Evolutionary conservation across 225 moss, liverwort and hornwort species (phyloP).

Genomic region (Antitrichia curtipendula): DNA sequence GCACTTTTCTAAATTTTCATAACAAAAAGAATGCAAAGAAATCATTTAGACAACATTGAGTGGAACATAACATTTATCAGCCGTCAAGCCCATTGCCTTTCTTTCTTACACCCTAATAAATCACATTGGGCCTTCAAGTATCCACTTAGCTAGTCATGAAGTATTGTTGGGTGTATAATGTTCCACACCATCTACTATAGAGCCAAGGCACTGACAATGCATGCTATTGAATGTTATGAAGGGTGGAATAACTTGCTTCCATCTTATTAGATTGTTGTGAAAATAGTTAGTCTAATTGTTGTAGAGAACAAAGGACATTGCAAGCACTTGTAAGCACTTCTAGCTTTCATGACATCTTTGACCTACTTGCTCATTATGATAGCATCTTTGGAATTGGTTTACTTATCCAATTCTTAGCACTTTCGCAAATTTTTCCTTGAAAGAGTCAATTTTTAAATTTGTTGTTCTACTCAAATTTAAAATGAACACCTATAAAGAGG

Average conservation of each 20-base stretch:
- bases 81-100: no score
- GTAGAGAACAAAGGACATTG: not conserved
- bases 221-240: not conserved
- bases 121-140: no score
- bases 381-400: not conserved
- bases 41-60: not conserved
- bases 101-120: no score
- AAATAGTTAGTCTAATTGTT: not conserved
- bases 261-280: not conserved
- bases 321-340: not conserved
- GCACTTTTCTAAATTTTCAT: not conserved
- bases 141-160: no score
- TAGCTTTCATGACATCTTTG: not conserved
- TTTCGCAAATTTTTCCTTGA: not conserved
- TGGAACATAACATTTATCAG: no score
- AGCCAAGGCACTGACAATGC: no score
- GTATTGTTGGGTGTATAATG: no score
- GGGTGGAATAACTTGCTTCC: not conserved
- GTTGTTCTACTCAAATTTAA: not conserved
- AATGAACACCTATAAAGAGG: accelerated
- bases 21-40: not conserved
- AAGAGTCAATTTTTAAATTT: not conserved
- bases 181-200: no score
- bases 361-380: not conserved
- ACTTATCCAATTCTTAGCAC: not conserved